Conservation (phyloP, 1,284 basidiomycete genomes). For the Apiotrichum domesticum region DNA sequence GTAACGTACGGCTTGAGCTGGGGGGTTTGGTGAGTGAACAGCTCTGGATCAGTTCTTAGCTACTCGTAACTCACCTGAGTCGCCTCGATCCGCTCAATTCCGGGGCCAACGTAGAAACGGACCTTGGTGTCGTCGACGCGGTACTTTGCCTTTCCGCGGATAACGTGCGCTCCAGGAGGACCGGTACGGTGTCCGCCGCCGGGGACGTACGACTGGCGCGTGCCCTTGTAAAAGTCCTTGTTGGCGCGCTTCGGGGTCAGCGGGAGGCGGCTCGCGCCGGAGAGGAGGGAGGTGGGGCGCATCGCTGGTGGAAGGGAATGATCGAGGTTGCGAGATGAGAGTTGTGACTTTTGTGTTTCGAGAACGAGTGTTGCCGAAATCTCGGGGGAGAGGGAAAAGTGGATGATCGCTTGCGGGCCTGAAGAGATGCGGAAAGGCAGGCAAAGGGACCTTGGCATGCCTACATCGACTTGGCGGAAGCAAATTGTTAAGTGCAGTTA, state of each 20-base stretch:
- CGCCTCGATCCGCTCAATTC: constrained; percentile 26
- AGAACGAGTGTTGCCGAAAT: no score
- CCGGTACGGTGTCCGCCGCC: constrained; percentile 74
- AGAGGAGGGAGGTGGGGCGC: constrained; percentile 34
- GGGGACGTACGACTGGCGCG: constrained; percentile 69
- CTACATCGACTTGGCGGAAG: no score
- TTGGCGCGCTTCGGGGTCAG: constrained; percentile 78
- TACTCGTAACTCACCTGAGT: constrained; percentile 8
- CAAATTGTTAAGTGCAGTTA: no score
- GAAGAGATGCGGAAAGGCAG: no score
- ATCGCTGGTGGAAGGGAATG: constrained; percentile 18
- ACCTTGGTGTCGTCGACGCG: constrained; percentile 72
- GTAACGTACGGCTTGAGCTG: constrained; percentile 53
- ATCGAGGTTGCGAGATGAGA: no score
- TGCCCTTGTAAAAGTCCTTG: constrained; percentile 92
- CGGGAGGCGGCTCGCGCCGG: constrained; percentile 63
- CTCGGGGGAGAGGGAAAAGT: no score
- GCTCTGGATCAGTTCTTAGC: background rate
- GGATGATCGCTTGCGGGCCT: no score
- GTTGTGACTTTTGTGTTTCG: no score
- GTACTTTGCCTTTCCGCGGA: constrained; percentile 69
- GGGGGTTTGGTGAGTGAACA: background rate
- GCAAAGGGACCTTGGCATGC: no score
- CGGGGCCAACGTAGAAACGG: constrained; percentile 73
- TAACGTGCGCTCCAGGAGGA: constrained; percentile 73